Evolutionary conservation across 306 rosid genomes (phyloP).

Genomic region (Cyamopsis tetragonoloba): DNA sequence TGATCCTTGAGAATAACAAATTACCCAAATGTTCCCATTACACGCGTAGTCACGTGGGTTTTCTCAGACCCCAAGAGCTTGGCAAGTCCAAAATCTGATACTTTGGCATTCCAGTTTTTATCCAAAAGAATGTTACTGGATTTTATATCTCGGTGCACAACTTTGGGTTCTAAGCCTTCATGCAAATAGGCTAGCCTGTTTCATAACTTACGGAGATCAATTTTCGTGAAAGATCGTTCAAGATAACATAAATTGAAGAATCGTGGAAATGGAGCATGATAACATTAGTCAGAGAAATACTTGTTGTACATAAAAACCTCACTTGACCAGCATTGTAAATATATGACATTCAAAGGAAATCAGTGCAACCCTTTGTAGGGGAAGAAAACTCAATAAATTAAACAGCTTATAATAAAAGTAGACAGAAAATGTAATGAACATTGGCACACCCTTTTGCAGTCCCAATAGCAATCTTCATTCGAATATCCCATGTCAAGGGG

Average conservation of each 20-base stretch:
- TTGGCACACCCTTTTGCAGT: slow-evolving; percentile 83
- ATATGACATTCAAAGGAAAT: neutral
- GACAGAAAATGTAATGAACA: slow-evolving; percentile 10
- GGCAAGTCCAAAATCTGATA: slow-evolving; percentile 96
- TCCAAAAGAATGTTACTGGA: slow-evolving; percentile 95
- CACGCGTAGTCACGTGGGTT: slow-evolving; percentile 87
- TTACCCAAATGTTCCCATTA: slow-evolving; percentile 97
- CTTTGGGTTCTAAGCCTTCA: slow-evolving; percentile 97
- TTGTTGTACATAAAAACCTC: neutral
- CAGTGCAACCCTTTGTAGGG: neutral
- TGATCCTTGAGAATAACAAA: slow-evolving; percentile 24
- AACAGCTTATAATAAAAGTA: neutral
- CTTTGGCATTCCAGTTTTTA: slow-evolving; percentile 84
- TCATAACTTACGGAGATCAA: slow-evolving; percentile 14
- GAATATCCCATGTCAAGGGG: slow-evolving; percentile 89
- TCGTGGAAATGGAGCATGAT: slow-evolving; percentile 4
- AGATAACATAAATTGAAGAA: neutral
- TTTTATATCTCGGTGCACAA: slow-evolving; percentile 93
- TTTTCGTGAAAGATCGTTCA: neutral
- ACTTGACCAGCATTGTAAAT: neutral
- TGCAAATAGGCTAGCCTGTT: slow-evolving; percentile 90
- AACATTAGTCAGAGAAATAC: neutral
- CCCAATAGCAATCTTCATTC: slow-evolving; percentile 80
- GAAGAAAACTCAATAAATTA: neutral
- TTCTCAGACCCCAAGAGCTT: slow-evolving; percentile 86